Base-by-base conservation (phyloP, 495 filamentous ascomycete species). In the Aspergillus incahuasiensis region DNA sequence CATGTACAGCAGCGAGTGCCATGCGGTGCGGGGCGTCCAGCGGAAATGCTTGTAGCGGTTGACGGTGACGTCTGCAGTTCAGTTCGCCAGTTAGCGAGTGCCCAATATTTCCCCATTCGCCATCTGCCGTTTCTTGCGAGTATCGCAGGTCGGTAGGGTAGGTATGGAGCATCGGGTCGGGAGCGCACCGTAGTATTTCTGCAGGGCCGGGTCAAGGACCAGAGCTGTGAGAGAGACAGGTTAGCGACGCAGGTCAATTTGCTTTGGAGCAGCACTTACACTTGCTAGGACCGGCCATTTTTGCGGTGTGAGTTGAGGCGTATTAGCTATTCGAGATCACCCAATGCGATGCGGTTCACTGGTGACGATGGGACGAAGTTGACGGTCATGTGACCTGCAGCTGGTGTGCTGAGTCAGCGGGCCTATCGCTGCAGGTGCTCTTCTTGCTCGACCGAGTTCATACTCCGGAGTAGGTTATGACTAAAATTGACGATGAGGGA, bases 1-100 rank as follows among this genome's bases (percentile, higher is more conserved):
- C 53, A 86, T 79, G 72, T 90, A 96, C 30, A 84, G 67, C 63
- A 96, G 82, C 4, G 84, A 86, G 57, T 95, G 58, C 78, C 82
- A 82, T 21, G 88, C 90, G 42, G 91, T 94, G 60, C 88, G 79
- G 21, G 83, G 79, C 13, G 86, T 97, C 88, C 89, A 97, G 64
- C 89, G 82, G 82, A 97, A 98, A 82, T 91, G 95, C 74, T 89
- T 92, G 82, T 91, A 87, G 47, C 94, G 88, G 77, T 95, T 91
- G 60, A 76, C 69, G 62, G 78, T 82, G 84, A 97, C 88, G 66
- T 87, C 94, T 98, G 64, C 65, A 8, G 13, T 6, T 20, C 24
- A 39, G 32, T 21, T 19, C 68, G 68, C 60, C 9, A 1, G 18
- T 42, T 42, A 22, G 20, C 6, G 13, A n/a, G n/a, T n/a, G n/a